Evolutionary conservation across 1,284 basidiomycete genomes (phyloP).

Genomic region (Tetrapyrgos nigripes): DNA sequence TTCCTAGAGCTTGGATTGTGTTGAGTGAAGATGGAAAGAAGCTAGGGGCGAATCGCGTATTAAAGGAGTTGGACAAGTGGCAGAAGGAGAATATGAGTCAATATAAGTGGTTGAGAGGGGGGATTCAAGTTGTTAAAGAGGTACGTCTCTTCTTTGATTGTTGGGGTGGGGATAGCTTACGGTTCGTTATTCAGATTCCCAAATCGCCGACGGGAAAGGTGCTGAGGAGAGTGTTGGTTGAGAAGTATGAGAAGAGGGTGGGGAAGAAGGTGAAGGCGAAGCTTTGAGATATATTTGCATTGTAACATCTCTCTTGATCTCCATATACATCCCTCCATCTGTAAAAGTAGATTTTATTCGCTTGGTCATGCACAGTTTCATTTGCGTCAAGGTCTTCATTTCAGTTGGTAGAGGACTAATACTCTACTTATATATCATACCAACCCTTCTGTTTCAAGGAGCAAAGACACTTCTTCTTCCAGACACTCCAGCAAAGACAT

Average conservation of each 20-base stretch:
- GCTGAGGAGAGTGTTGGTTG: conserved; percentile 61
- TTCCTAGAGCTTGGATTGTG: conserved; percentile 79
- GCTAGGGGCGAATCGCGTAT: conserved; percentile 48
- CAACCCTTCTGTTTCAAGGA: too few relatives aligned
- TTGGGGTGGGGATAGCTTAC: conserved; percentile 3
- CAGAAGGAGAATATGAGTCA: conserved; percentile 64
- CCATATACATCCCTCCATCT: not conserved
- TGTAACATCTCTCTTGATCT: not conserved
- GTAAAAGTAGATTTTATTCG: not conserved
- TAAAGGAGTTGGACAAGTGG: conserved; percentile 63
- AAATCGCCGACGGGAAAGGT: conserved; percentile 77
- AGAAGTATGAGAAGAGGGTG: conserved; percentile 55
- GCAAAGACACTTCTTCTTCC: too few relatives aligned
- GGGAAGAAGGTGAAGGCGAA: conserved; percentile 37
- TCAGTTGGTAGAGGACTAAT: too few relatives aligned
- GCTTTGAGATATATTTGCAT: conserved; percentile 23
- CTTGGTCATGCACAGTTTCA: not conserved
- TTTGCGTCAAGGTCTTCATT: too few relatives aligned
- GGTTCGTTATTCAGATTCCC: conserved; percentile 38
- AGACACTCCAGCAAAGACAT: too few relatives aligned
- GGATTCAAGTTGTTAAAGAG: conserved; percentile 67
- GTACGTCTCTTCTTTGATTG: conserved; percentile 41
- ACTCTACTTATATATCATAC: too few relatives aligned
- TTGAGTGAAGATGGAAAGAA: conserved; percentile 57
- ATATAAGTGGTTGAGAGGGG: conserved; percentile 75